These are phyloP conservation scores for Diophrys sp. DNA, from an alignment of 73 alveolate genomes.

Conservation along the genomic window DNA sequence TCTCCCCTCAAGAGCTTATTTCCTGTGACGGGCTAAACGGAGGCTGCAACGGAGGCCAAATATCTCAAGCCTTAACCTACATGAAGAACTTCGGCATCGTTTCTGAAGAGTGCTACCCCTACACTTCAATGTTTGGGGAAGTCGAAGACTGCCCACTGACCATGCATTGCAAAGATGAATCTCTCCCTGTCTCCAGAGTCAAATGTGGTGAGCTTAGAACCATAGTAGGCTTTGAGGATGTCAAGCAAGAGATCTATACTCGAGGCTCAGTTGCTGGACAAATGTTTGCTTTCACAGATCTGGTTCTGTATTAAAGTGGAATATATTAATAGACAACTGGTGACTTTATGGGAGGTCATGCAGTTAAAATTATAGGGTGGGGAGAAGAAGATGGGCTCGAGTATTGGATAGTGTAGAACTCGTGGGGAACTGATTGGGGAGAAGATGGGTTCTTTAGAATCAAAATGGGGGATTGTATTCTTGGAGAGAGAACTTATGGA, in stretches of 20 bases:
- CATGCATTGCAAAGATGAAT: neutral
- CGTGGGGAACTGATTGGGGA: slow-evolving; percentile 86
- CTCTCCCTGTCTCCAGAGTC: neutral
- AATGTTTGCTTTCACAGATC: neutral
- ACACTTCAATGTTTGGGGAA: slow-evolving; percentile 28
- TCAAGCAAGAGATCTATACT: neutral
- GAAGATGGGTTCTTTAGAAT: slow-evolving; percentile 82
- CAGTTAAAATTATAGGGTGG: slow-evolving; percentile 82
- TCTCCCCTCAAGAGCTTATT: slow-evolving; percentile 48
- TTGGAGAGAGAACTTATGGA: neutral
- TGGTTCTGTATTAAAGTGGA: neutral
- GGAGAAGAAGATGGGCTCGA: slow-evolving; percentile 69
- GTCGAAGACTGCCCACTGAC: slow-evolving; percentile 56
- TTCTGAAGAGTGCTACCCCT: slow-evolving; percentile 54
- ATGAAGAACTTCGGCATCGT: slow-evolving; percentile 28
- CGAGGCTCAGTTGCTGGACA: neutral
- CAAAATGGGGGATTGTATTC: neutral
- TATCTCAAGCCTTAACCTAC: slow-evolving; percentile 10
- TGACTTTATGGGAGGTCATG: slow-evolving; percentile 75
- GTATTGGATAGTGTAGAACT: slow-evolving; percentile 77
- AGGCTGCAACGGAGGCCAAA: slow-evolving; percentile 18
- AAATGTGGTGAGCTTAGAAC: neutral
- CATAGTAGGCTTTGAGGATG: neutral
- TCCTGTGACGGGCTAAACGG: slow-evolving; percentile 25
- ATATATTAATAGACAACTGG: neutral